Base-by-base conservation (phyloP, 345 rosid genomes). In the Punica granatum region DNA sequence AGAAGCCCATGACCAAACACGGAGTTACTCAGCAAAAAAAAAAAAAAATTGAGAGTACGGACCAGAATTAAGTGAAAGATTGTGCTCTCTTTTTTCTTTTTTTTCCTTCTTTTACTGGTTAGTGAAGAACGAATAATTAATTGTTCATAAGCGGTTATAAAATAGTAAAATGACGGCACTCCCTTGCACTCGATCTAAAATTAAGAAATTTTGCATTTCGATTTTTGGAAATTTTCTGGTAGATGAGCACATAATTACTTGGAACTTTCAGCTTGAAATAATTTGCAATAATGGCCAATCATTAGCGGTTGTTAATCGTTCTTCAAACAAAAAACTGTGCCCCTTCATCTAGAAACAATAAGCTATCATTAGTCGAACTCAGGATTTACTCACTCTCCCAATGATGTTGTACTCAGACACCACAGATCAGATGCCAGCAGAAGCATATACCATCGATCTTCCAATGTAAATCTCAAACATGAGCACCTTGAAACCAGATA, bases 281-380 rank as follows among this genome's bases (percentile, higher is more conserved):
- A 51, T 51, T 51, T 51, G 58, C 58, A 51, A 51, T 51, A 51
- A 51, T 51, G 58, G 13, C 30, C 26, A 51, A 51, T 51, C 7
- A 51, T 51, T 51, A 51, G 58, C 4, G 23, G 58, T 51, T 51
- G 58, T 51, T 51, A 51, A 51, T 51, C 1, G 30, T 0, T 51
- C 12, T n/a, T n/a, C n/a, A n/a, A 23, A 51, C n/a, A 28, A 51
- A 51, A 7, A 46, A 3, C 25, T 23, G 11, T 51, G 58, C 58
- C 10, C 28, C 58, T 51, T n/a, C n/a, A n/a, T 51, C 58, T 51
- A 51, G 58, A 51, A 51, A 51, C 28, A 51, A n/a, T n/a, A n/a
- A 21, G 58, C 58, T 30, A 51, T 51, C 23, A 19, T 48, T 2
- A n/a, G n/a, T n/a, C n/a, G n/a, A n/a, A n/a, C n/a, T n/a, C n/a